Base-by-base conservation (phyloP, 768 basidiomycete species). In the Chalciporus piperatus region DNA sequence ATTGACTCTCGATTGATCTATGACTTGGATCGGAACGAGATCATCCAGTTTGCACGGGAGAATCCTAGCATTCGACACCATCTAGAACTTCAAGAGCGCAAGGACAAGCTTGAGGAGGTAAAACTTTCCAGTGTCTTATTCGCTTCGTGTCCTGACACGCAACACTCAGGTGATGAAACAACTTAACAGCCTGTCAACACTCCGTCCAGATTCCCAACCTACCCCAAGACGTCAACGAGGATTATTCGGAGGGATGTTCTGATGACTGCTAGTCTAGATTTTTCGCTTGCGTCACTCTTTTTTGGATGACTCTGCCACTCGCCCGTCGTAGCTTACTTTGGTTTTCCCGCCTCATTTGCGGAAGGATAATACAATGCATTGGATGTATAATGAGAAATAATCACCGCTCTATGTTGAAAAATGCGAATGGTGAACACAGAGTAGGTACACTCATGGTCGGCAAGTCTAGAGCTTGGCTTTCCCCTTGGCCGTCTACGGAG, bases 41-140 rank as follows among this genome's bases (percentile, higher is more conserved):
- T 98, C 38, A 73, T 87, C 28, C 83, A 85, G 54, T 99, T 99
- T 71, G 96, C 97, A 1, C 82, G 91, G 41, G 96, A 99, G 77
- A 98, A 99, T 66, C 97, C 96, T 0, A 72, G 73, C n/a, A 83
- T 99, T 50, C 75, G 86, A 55, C 76, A 76, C 45, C 97, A 99
- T 66, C 76, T 99, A 17, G 95, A 98, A 52, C 72, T 99, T 39
- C 97, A 99, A 67, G 95, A 94, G 50, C 79, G 97, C 38, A 99
- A 98, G 63, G 95, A 99, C 69, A 98, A 98, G 71, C 77, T 98
- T 16, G 97, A 98, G 67, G 91, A 95, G 80, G 91, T 88, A 56
- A 55, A n/a, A 68, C 57, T n/a, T 23, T 19, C 27, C 28, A 5
- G 11, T 52, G 28, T 17, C 16, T 19, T 3, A 42, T 32, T 25